Percentiles rank a stretch among this genome's conserved stretches.
phyloP scores from a whole-genome alignment of 108 stramenopile species.

The Fragilaria radians region DNA sequence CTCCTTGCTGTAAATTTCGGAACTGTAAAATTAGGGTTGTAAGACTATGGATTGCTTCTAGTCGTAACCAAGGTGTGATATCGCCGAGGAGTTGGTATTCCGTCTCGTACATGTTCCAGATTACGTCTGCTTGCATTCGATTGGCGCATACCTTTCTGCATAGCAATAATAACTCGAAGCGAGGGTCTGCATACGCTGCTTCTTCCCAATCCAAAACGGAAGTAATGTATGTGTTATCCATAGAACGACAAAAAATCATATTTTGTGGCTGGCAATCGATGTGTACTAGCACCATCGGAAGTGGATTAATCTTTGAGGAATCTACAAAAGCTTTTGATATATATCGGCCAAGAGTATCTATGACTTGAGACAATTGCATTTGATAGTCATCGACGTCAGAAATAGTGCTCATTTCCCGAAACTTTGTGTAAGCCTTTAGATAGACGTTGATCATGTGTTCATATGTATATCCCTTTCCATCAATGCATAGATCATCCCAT shows the following conservation, averaged over 20 bases:
- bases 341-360: not conserved
- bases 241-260: constrained; percentile 20
- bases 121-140: constrained; percentile 44
- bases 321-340: not conserved
- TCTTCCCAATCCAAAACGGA: constrained; percentile 88
- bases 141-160: constrained; percentile 78
- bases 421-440: not conserved
- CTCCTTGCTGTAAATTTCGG: constrained; percentile 45
- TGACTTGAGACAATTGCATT: not conserved
- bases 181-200: constrained; percentile 69
- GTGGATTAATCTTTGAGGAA: not conserved
- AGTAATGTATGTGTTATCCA: constrained; percentile 10
- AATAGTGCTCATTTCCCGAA: not conserved
- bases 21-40: constrained; percentile 55
- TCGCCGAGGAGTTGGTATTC: constrained; percentile 33
- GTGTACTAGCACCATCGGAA: constrained; percentile 59
- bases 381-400: not conserved
- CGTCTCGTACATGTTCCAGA: constrained; percentile 50
- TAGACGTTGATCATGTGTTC: not conserved
- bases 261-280: constrained; percentile 89
- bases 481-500: not conserved
- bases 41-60: constrained; percentile 71
- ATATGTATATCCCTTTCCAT: not conserved
- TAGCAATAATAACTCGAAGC: constrained; percentile 73
- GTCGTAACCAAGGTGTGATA: constrained; percentile 72